Percentiles rank a stretch among this genome's conserved stretches.
phyloP scores from a whole-genome alignment of 768 basidiomycete species.

The Boletales sp. region DNA sequence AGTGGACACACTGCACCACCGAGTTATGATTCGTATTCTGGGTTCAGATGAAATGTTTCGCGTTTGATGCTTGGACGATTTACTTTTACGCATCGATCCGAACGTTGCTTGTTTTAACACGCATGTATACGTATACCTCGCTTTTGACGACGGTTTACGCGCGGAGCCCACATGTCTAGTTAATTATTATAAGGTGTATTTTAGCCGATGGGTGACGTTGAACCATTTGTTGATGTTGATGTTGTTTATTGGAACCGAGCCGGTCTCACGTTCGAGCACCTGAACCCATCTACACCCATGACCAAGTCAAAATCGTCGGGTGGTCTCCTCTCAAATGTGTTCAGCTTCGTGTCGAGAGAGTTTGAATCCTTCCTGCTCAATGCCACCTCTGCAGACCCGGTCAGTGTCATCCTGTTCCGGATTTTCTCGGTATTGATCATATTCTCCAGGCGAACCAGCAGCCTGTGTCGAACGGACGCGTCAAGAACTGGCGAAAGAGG shows the following conservation, averaged over 20 bases:
- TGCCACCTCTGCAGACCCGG: constrained; percentile 43
- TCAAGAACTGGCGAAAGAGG: constrained; percentile 8
- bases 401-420: constrained; percentile 7
- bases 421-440: constrained; percentile 4
- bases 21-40: constrained; percentile 52
- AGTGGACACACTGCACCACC: constrained; percentile 38
- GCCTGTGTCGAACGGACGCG: constrained; percentile 7
- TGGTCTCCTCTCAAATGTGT: constrained; percentile 59
- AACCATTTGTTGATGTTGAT: constrained; percentile 1
- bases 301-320: constrained; percentile 2
- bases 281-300: constrained; percentile 4
- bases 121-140: background rate
- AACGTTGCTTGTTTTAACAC: constrained; percentile 1
- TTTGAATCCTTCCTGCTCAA: constrained; percentile 65
- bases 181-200: constrained; percentile 13
- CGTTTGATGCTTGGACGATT: constrained; percentile 1
- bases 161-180: background rate
- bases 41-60: constrained; percentile 38
- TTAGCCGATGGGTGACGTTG: constrained; percentile 2
- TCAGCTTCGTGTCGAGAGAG: constrained; percentile 68
- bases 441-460: constrained; percentile 14
- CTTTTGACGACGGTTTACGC: constrained; percentile 6
- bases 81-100: constrained; percentile 12
- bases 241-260: constrained; percentile 7
- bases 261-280: constrained; percentile 18